Evolutionary conservation across 768 basidiomycete species (phyloP).

Genomic region (Russula ochroleuca): DNA sequence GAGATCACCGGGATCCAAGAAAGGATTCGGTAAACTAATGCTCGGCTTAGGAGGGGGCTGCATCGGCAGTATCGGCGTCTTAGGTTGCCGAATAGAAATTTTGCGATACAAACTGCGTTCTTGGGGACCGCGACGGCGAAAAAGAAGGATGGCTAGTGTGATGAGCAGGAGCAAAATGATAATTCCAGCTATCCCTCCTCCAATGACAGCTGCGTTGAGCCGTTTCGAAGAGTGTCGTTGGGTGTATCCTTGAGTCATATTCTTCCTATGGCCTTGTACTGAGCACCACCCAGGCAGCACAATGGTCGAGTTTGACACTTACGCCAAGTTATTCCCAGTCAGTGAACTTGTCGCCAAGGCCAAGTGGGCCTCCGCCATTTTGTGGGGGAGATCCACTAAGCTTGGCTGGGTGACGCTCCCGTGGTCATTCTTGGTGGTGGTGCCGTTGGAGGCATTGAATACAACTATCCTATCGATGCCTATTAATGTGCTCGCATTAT

Average conservation of each 20-base stretch:
- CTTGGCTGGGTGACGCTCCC: neutral
- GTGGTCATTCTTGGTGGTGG: neutral
- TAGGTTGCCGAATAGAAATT: neutral
- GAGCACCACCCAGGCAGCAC: neutral
- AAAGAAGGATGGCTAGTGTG: constrained; percentile 3
- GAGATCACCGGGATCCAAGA: neutral
- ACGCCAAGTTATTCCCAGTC: neutral
- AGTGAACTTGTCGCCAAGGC: neutral
- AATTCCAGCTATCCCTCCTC: neutral
- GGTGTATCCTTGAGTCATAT: neutral
- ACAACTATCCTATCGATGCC: constrained; percentile 21
- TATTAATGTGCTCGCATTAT: constrained; percentile 12
- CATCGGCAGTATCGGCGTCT: constrained; percentile 14
- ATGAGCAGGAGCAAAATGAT: constrained; percentile 3
- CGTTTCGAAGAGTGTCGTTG: neutral
- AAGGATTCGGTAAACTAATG: neutral
- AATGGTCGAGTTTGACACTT: neutral
- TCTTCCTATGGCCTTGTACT: neutral
- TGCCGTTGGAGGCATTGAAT: neutral
- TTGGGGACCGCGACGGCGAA: constrained; percentile 7
- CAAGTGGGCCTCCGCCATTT: neutral
- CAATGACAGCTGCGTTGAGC: neutral
- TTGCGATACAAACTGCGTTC: neutral
- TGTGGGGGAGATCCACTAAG: neutral
- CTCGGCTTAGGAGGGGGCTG: neutral